These are phyloP conservation scores for Leccinum uliginosum DNA, from an alignment of 768 basidiomycete species.

Conservation along the genomic window DNA sequence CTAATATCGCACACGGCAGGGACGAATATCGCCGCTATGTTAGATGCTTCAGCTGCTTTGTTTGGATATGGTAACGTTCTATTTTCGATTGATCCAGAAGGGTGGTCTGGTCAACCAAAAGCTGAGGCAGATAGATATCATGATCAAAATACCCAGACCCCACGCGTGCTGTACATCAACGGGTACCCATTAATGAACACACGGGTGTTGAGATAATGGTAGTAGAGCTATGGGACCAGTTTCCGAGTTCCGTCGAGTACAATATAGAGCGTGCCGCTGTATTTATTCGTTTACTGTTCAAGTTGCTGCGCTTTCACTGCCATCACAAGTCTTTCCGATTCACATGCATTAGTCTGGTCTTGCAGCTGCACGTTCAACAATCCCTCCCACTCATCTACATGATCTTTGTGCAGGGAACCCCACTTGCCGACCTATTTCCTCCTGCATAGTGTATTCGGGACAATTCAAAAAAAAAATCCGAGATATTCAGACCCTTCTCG, in stretches of 20 bases:
- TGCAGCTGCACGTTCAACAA: too few species aligned
- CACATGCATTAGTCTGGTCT: too few species aligned
- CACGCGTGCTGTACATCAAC: constrained; percentile 68
- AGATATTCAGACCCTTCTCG: background rate
- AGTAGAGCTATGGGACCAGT: background rate
- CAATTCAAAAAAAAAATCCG: too few species aligned
- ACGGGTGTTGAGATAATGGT: constrained; percentile 51
- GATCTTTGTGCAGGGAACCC: too few species aligned
- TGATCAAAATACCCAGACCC: constrained; percentile 30
- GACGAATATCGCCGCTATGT: constrained; percentile 48
- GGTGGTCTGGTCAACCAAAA: constrained; percentile 21
- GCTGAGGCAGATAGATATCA: constrained; percentile 14
- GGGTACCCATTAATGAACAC: constrained; percentile 76
- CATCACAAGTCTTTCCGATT: background rate
- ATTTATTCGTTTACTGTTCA: background rate
- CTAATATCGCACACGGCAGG: constrained; percentile 54
- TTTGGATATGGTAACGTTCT: constrained; percentile 45
- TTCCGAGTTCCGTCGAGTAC: background rate
- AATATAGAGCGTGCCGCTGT: background rate
- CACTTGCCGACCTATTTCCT: too few species aligned
- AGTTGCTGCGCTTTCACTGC: background rate
- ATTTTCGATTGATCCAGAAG: constrained; percentile 45
- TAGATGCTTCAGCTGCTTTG: constrained; percentile 44
- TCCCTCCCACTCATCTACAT: too few species aligned
- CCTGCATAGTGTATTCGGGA: too few species aligned